A percentile compares a stretch with the other conserved stretches of the same genome.
Evolutionary conservation across 257 asterid species (phyloP).

Genomic region (Solanum stenotomum): DNA sequence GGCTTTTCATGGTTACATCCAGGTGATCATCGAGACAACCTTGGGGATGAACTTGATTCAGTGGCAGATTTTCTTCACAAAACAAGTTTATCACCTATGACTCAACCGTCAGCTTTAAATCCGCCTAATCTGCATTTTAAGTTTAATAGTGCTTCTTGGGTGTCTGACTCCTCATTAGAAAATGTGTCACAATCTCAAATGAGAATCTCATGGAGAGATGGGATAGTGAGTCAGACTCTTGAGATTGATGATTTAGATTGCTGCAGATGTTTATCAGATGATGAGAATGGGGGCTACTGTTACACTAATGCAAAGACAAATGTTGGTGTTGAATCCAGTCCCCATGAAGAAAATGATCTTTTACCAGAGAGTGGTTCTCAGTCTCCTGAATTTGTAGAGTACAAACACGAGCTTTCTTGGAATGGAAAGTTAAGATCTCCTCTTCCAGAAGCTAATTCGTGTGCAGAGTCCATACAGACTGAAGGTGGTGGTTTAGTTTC

Average conservation of each 20-base stretch:
- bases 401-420: slow-evolving; percentile 29
- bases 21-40: neutral
- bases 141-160: slow-evolving; percentile 39
- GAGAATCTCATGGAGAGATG: slow-evolving; percentile 81
- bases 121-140: slow-evolving; percentile 16
- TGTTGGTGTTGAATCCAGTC: neutral
- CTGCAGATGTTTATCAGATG: slow-evolving; percentile 67
- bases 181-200: slow-evolving; percentile 35
- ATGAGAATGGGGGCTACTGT: slow-evolving; percentile 25
- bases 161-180: slow-evolving; percentile 38
- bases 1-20: slow-evolving; percentile 9
- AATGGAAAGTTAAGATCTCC: slow-evolving; percentile 20
- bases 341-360: slow-evolving; percentile 8
- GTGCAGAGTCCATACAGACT: slow-evolving; percentile 72
- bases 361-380: slow-evolving; percentile 7
- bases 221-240: slow-evolving; percentile 14
- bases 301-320: slow-evolving; percentile 4
- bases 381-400: slow-evolving; percentile 39
- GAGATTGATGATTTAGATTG: slow-evolving; percentile 51
- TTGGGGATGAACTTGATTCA: slow-evolving; percentile 16
- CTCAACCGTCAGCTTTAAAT: slow-evolving; percentile 21
- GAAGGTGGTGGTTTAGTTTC: slow-evolving; percentile 56
- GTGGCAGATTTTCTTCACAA: slow-evolving; percentile 10
- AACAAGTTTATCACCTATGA: slow-evolving; percentile 23
- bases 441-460: neutral